phyloP scores from a whole-genome alignment of 495 filamentous ascomycete genomes.

The Lepraria neglecta region DNA sequence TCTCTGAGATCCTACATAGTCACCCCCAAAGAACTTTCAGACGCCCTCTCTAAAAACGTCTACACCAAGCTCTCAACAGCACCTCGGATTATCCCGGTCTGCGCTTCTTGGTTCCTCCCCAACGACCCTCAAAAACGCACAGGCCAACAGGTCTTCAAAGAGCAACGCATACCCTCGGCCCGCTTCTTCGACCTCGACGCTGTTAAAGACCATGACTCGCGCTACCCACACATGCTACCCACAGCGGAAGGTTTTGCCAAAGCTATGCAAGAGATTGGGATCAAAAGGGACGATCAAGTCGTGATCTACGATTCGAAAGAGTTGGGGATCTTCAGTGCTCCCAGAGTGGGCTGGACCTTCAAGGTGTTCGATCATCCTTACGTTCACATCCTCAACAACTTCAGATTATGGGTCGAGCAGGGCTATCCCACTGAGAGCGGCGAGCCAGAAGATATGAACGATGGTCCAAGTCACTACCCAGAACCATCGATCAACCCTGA shows the following conservation, averaged over 20 bases:
- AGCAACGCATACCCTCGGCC: slow-evolving; percentile 72
- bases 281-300: slow-evolving; percentile 75
- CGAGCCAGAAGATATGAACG: slow-evolving; percentile 50
- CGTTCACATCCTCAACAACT: slow-evolving; percentile 92
- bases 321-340: slow-evolving; percentile 87
- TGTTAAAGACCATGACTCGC: slow-evolving; percentile 76
- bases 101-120: slow-evolving; percentile 92
- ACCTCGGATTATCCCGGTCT: slow-evolving; percentile 78
- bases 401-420: slow-evolving; percentile 78
- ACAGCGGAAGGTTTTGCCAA: slow-evolving; percentile 69
- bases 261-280: slow-evolving; percentile 83
- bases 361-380: slow-evolving; percentile 82
- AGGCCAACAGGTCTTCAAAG: slow-evolving; percentile 67
- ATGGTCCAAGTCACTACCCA: slow-evolving; percentile 48
- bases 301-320: slow-evolving; percentile 90
- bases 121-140: slow-evolving; percentile 72
- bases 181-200: slow-evolving; percentile 97
- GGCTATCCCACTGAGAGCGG: slow-evolving; percentile 75
- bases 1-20: slow-evolving; percentile 76
- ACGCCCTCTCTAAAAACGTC: slow-evolving; percentile 71
- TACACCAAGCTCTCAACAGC: slow-evolving; percentile 66
- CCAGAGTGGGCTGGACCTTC: slow-evolving; percentile 88
- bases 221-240: slow-evolving; percentile 97
- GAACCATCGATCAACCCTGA: slow-evolving; percentile 48
- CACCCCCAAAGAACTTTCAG: slow-evolving; percentile 70